Conservation (phyloP, 2,329 filamentous ascomycete species). For the Alternaria incomplexa region DNA sequence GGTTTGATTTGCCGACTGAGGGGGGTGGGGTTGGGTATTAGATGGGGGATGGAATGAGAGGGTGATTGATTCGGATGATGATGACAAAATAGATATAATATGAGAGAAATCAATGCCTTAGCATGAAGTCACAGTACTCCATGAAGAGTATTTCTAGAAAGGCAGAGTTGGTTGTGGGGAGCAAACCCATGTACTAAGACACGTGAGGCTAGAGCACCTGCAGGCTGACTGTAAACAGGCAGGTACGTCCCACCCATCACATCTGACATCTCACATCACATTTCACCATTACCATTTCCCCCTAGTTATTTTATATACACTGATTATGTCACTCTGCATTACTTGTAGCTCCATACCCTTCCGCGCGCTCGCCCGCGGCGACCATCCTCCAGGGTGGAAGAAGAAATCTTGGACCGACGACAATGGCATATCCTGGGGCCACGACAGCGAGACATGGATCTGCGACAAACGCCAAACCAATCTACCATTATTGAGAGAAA, state of each 20-base stretch:
- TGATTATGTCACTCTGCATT: not conserved
- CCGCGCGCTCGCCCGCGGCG: not conserved
- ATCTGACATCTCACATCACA: not conserved
- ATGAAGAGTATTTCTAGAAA: not conserved
- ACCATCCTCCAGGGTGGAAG: not conserved
- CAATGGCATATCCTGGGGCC: not conserved
- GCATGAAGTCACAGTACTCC: not conserved
- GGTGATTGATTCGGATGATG: not conserved
- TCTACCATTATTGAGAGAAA: not conserved
- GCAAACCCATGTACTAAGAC: not conserved
- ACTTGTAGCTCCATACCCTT: not conserved
- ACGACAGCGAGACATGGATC: not conserved
- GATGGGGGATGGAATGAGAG: not conserved
- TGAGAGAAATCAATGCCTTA: not conserved
- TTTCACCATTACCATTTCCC: too few species aligned
- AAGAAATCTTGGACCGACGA: not conserved
- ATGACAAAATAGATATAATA: not conserved
- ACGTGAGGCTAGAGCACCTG: not conserved
- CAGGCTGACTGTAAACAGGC: not conserved
- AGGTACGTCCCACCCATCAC: not conserved
- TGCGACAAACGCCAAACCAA: not conserved
- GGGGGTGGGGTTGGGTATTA: not conserved
- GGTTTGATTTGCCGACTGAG: not conserved
- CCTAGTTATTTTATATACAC: fast-evolving
- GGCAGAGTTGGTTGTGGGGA: not conserved